A percentile compares a stretch with the other conserved stretches of the same genome.
Conservation (phyloP, 1,139 yeast genomes). For the Nadsonia starkeyi-henricii region DNA sequence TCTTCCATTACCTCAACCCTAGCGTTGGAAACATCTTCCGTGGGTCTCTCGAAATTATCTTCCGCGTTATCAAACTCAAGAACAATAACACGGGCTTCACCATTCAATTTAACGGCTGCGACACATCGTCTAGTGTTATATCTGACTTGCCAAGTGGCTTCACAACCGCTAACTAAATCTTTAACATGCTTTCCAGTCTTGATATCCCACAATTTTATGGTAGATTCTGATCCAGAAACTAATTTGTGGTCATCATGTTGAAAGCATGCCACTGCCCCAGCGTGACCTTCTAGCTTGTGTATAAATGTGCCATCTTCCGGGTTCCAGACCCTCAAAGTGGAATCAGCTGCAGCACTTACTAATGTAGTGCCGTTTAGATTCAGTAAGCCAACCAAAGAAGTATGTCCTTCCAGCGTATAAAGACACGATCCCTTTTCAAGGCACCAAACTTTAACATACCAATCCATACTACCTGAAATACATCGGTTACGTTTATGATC, state of each 20-base stretch:
- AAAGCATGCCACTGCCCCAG: conserved; percentile 84
- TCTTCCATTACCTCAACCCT: too few relatives aligned
- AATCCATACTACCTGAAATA: conserved; percentile 86
- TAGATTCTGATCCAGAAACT: conserved; percentile 80
- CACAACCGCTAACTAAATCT: conserved; percentile 58
- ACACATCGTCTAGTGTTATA: conserved; percentile 77
- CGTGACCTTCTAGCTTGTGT: conserved; percentile 69
- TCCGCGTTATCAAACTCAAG: conserved; percentile 54
- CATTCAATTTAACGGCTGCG: conserved; percentile 78
- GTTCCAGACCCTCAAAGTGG: conserved; percentile 85
- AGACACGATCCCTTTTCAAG: conserved; percentile 57
- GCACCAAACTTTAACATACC: conserved; percentile 84
- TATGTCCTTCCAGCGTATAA: conserved; percentile 66
- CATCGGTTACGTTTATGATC: conserved; percentile 67
- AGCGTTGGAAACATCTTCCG: too few relatives aligned
- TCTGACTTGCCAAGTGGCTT: conserved; percentile 89
- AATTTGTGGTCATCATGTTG: conserved; percentile 77
- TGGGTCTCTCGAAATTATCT: background rate
- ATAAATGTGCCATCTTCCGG: conserved; percentile 59
- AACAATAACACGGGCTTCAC: conserved; percentile 61
- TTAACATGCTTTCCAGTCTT: conserved; percentile 63
- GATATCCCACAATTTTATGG: conserved; percentile 73
- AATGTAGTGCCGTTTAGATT: conserved; percentile 63
- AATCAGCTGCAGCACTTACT: conserved; percentile 96
- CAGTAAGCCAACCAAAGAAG: conserved; percentile 76